Base-by-base conservation (phyloP, 441 rosid genomes). In the Raphanus hybrid region DNA sequence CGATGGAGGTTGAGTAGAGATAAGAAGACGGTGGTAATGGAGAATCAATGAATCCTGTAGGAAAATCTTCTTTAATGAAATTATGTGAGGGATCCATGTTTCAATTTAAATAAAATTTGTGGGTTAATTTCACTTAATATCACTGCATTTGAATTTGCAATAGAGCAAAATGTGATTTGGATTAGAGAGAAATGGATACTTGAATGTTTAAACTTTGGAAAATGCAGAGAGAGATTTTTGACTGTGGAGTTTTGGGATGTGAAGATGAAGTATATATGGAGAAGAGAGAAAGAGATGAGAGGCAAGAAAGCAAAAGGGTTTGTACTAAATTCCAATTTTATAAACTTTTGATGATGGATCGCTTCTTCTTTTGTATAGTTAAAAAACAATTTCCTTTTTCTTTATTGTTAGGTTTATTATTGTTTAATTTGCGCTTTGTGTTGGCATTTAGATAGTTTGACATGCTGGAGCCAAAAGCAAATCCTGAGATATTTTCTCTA, bases 61-160 rank as follows among this genome's bases (percentile, higher is more conserved):
- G 69, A 67, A 63, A 79, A 71, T 79, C 78, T n/a, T 79, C 82
- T 79, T 79, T 79, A 6, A 69, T 79, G 71, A 74, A 60, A 69
- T 45, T 69, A 74, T 29, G 64, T 64, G 78, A 74, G 41, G 58
- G 82, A 74, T 79, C 82, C 82, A 79, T 78, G 11, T 29, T 32
- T 29, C 23, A 59, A 41, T 58, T 23, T 4, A 15, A 67, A 32
- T 8, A 32, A 45, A 71, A 37, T 26, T 37, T 54, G 48, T 78
- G 73, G 73, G 69, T 66, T 50, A 20, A 6, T 20, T 77, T 55
- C 11, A 62, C 57, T 52, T 52, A 14, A 52, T 52, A 14, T 52
- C 57, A 52, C 16, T 12, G 6, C 29, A n/a, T 48, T n/a, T 48
- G 48, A 45, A 45, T 45, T 45, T 45, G 15, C 6, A 45, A 12